Conservation (phyloP, 2,329 filamentous ascomycete species). For the Sphaerulina musiva region DNA sequence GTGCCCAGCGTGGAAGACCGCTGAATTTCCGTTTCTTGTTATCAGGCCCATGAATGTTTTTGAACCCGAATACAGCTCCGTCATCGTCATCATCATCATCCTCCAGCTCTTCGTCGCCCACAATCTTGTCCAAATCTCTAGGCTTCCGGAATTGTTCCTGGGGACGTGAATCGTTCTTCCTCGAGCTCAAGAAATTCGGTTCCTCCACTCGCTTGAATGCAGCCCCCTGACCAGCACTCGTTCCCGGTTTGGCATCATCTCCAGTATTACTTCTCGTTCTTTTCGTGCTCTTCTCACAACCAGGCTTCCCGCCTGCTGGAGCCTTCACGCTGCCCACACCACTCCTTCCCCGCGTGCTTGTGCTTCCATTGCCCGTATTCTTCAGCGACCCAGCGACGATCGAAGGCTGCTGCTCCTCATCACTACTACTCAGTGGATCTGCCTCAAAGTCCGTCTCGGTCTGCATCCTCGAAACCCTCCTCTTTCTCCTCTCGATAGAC, state of each 20-base stretch:
- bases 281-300: background rate
- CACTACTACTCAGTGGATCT: slow-evolving; percentile 7
- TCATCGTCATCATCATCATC: background rate
- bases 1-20: background rate
- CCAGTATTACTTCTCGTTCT: background rate
- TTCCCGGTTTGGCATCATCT: background rate
- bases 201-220: background rate
- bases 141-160: background rate
- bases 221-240: background rate
- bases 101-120: slow-evolving; percentile 1
- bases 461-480: background rate
- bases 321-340: background rate
- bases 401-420: background rate
- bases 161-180: background rate
- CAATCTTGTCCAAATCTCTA: background rate
- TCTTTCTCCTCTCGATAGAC: background rate
- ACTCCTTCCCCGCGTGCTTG: background rate
- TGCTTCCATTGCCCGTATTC: background rate
- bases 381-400: background rate
- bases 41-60: background rate
- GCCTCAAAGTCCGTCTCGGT: background rate
- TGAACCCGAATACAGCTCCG: too few species aligned
- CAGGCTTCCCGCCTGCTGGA: background rate
- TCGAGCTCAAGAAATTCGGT: background rate
- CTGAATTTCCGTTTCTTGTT: background rate